Conservation (phyloP, 2,329 filamentous ascomycete genomes). For the Colletotrichum sp. region DNA sequence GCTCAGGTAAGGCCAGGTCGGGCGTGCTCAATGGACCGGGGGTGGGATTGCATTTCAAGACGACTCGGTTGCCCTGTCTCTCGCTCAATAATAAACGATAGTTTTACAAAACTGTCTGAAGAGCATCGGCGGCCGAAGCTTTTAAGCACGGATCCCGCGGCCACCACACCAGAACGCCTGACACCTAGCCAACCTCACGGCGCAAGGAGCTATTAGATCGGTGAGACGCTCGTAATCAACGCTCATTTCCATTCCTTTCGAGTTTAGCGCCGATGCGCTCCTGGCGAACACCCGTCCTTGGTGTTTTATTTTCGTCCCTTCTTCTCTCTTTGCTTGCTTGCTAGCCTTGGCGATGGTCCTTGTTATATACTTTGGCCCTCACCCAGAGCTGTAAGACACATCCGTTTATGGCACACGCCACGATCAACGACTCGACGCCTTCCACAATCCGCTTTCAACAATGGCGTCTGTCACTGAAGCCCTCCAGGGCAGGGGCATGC, state of each 20-base stretch:
- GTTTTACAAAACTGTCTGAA: background rate
- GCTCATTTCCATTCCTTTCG: background rate
- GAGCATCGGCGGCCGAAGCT: background rate
- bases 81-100: background rate
- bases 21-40: background rate
- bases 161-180: background rate
- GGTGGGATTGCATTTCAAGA: background rate
- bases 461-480: background rate
- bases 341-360: background rate
- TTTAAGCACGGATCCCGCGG: background rate
- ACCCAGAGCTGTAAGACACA: background rate
- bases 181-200: background rate
- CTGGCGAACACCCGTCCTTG: background rate
- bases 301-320: background rate
- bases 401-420: background rate
- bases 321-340: background rate
- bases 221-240: background rate
- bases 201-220: background rate
- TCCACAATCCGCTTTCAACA: background rate
- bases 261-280: background rate
- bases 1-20: background rate
- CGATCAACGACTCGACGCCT: background rate
- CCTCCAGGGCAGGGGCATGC: background rate
- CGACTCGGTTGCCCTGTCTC: background rate
- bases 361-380: background rate